Base-by-base conservation (phyloP, 768 basidiomycete genomes). In the Calocera cornea region DNA sequence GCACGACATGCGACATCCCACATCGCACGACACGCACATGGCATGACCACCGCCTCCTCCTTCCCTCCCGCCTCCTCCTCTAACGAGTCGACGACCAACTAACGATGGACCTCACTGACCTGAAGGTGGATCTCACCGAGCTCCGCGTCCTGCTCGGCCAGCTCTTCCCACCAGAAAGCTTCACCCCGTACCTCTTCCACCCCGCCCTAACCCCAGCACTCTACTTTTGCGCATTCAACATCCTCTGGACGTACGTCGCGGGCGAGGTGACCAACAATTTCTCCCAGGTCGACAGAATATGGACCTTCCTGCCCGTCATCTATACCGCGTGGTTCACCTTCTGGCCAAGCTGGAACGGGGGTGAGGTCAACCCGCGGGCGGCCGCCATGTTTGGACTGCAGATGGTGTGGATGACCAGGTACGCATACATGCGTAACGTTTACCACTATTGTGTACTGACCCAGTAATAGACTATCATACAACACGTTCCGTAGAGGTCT, bases 401-500 rank as follows among this genome's bases (percentile, higher is more conserved):
- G 69, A 83, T 87, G 66, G 65, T 81, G 7, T 89, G 87, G 87
- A 87, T 84, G 84, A 79, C 77, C 71, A 82, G 86, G 84, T 83
- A 72, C 40, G 17, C 49, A 10, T 14, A 60, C 24, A 47, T 47
- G 54, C 27, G 2, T 33, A 5, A 14, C 31, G 54, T 16, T 47
- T n/a, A 5, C 44, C 14, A 29, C 16, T 38, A 66, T 72, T 16
- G 79, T 75, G 73, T 74, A 68, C 60, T 54, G 64, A 14, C 63
- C 54, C 22, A 2, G 27, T 19, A 10, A 2, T 29, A 80, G 91
- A 49, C 77, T 95, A 64, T 83, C 83, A 7, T 91, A 90, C 72
- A 92, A 97, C 74, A 88, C 92, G 0, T 86, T 86, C 76, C 81
- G 92, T 38, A 83, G 95, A 64, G 95, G 91, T 1, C 79, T 95